These are phyloP conservation scores for Colletotrichum sp. DNA, from an alignment of 2,329 filamentous ascomycete species.

Conservation along the genomic window DNA sequence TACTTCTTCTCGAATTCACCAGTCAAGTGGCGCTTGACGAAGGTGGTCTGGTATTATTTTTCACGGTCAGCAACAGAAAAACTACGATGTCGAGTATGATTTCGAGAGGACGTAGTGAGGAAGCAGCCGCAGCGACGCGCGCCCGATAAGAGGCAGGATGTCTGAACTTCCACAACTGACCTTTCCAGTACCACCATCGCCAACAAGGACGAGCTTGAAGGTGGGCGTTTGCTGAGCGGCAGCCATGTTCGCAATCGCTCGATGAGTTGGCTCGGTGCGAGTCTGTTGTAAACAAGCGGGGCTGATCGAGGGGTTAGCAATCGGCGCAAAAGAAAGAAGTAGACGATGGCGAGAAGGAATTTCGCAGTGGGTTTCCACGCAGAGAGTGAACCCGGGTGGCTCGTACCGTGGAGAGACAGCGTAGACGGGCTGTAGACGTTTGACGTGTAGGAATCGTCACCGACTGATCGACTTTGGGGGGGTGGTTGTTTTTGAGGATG, in stretches of 20 bases:
- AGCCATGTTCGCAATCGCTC: constrained; percentile 64
- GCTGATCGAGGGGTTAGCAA: constrained; percentile 25
- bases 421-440: constrained; percentile 10
- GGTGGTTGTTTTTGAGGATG: constrained; percentile 42
- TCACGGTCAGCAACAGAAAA: constrained; percentile 25
- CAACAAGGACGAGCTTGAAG: constrained; percentile 99
- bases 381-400: neutral
- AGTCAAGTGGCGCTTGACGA: constrained; percentile 99
- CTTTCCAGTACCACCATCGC: constrained; percentile 99
- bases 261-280: constrained; percentile 27
- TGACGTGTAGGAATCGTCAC: constrained; percentile 39
- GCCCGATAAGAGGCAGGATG: neutral
- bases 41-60: constrained; percentile 77
- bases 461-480: constrained; percentile 40
- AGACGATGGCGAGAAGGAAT: constrained; percentile 14
- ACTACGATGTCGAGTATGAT: neutral
- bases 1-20: constrained; percentile 99
- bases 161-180: constrained; percentile 46
- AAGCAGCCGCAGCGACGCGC: neutral
- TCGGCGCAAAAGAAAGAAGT: neutral
- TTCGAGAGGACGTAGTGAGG: neutral
- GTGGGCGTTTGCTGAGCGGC: constrained; percentile 69
- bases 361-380: constrained; percentile 8
- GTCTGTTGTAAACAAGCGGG: constrained; percentile 54
- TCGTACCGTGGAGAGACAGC: neutral